phyloP scores from a whole-genome alignment of 2,329 filamentous ascomycete species.

The Pseudogymnoascus sp. region DNA sequence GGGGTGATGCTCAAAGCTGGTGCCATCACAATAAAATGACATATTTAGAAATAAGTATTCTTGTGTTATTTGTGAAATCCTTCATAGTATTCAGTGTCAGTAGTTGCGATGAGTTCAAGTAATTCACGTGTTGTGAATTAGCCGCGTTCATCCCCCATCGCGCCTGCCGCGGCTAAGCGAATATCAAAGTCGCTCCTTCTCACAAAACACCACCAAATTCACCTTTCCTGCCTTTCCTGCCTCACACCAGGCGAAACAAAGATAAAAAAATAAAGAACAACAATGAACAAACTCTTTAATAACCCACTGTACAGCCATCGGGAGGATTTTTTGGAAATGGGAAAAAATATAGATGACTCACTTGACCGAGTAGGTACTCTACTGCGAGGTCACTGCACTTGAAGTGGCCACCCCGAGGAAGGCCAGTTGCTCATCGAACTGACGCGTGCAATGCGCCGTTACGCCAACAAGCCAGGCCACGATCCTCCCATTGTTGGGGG shows the following conservation, averaged over 20 bases:
- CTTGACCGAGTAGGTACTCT: background rate
- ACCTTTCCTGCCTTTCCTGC: background rate
- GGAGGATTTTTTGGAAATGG: background rate
- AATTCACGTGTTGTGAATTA: background rate
- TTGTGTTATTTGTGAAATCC: background rate
- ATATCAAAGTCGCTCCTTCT: background rate
- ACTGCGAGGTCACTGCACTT: background rate
- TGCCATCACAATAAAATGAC: background rate
- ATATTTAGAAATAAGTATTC: background rate
- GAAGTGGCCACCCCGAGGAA: background rate
- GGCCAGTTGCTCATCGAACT: background rate
- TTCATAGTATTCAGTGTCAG: background rate
- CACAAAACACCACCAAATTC: background rate
- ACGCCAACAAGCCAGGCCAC: background rate
- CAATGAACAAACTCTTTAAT: background rate
- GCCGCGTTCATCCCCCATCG: background rate
- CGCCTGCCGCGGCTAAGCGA: background rate
- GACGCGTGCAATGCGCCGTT: background rate
- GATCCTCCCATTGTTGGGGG: background rate
- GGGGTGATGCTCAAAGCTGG: background rate
- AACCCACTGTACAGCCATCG: background rate
- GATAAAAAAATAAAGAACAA: background rate
- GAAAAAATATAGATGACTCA: background rate
- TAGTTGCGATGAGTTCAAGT: background rate
- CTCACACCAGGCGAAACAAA: background rate